These are phyloP conservation scores for Thozetella sp. DNA, from an alignment of 495 filamentous ascomycete genomes.

Conservation along the genomic window DNA sequence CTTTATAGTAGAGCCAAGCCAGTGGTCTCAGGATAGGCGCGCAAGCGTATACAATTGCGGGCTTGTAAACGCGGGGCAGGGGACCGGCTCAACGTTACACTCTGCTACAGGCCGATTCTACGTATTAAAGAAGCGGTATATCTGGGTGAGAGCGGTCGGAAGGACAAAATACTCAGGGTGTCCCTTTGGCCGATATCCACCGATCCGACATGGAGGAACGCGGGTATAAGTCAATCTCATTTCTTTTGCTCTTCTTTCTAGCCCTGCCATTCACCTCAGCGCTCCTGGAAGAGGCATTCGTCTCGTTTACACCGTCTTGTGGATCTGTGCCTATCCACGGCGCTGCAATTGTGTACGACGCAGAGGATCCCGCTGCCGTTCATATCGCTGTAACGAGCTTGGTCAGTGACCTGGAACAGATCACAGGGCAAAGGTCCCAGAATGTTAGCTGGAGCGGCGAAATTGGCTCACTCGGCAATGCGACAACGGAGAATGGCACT, in stretches of 20 bases:
- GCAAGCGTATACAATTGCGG: too few species aligned
- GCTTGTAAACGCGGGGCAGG: too few species aligned
- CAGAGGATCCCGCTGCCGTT: conserved; percentile 57
- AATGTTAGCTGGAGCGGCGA: conserved; percentile 17
- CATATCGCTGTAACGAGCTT: conserved; percentile 59
- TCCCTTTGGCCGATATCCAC: too few species aligned
- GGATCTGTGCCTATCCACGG: conserved; percentile 19
- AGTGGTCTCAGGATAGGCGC: too few species aligned
- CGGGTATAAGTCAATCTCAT: not conserved
- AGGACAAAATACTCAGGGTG: too few species aligned
- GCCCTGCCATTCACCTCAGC: not conserved
- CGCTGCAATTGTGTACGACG: conserved; percentile 34
- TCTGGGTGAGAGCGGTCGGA: too few species aligned
- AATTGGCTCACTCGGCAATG: conserved; percentile 2
- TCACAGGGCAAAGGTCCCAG: conserved; percentile 47
- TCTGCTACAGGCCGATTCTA: too few species aligned
- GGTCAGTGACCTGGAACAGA: conserved; percentile 57
- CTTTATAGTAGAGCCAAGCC: too few species aligned
- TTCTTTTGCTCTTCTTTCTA: not conserved
- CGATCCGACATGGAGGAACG: not conserved
- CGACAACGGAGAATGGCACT: conserved; percentile 22
- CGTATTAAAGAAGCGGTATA: too few species aligned
- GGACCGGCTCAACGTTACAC: too few species aligned
- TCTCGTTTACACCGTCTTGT: conserved; percentile 18
- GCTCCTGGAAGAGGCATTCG: conserved; percentile 22